phyloP scores from a whole-genome alignment of 1,284 basidiomycete genomes.

The Sparassis latifolia region DNA sequence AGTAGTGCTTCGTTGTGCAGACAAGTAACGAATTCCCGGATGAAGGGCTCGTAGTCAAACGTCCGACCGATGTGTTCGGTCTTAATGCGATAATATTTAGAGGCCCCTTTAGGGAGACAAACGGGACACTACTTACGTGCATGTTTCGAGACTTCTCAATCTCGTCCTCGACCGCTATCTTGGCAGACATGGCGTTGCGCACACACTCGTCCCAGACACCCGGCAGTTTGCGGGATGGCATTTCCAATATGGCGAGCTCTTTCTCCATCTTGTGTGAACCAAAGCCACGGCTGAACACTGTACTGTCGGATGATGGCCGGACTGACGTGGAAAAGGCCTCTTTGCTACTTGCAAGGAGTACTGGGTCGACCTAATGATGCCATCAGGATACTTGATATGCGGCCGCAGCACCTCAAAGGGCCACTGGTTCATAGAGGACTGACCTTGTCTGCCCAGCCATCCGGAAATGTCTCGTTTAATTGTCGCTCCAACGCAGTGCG shows the following conservation, averaged over 20 bases:
- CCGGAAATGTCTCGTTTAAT: slow-evolving; percentile 27
- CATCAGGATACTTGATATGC: background rate
- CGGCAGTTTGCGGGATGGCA: slow-evolving; percentile 31
- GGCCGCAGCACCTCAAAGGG: background rate
- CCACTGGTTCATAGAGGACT: slow-evolving; percentile 1
- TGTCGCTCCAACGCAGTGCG: slow-evolving; percentile 37
- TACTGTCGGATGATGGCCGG: slow-evolving; percentile 16
- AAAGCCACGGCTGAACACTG: slow-evolving; percentile 37
- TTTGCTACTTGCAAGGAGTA: slow-evolving; percentile 24
- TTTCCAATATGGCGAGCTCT: slow-evolving; percentile 39
- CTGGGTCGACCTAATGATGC: slow-evolving; percentile 31
- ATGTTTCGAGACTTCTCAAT: slow-evolving; percentile 34
- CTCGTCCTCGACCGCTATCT: slow-evolving; percentile 46
- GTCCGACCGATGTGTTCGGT: slow-evolving; percentile 50
- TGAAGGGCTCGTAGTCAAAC: slow-evolving; percentile 57
- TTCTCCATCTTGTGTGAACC: slow-evolving; percentile 36
- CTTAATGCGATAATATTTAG: slow-evolving; percentile 24
- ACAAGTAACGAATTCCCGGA: slow-evolving; percentile 37
- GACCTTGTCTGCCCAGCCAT: slow-evolving; percentile 37
- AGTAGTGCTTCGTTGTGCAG: slow-evolving; percentile 44
- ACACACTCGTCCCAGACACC: slow-evolving; percentile 43
- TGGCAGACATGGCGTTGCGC: slow-evolving; percentile 33
- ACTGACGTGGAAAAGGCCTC: slow-evolving; percentile 29
- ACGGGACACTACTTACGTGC: slow-evolving; percentile 32
- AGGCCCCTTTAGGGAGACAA: background rate